Conservation (phyloP, 1,139 yeast genomes). For the Hyphopichia wangnamkhiaoensis region DNA sequence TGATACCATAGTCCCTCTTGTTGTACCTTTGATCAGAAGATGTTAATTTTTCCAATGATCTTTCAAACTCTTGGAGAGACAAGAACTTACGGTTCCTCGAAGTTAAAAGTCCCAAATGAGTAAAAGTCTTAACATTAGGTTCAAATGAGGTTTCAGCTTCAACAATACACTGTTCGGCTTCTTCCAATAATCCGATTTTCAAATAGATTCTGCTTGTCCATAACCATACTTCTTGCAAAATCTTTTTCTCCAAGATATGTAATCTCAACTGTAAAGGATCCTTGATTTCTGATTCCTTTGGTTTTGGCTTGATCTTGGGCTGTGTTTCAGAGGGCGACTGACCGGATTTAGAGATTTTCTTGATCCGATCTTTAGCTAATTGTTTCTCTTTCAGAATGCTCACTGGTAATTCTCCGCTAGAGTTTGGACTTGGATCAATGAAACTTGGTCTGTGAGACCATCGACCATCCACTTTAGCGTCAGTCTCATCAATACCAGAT, state of each 20-base stretch:
- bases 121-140: slow-evolving; percentile 54
- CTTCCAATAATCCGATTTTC: slow-evolving; percentile 54
- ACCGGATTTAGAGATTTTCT: slow-evolving; percentile 16
- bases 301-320: slow-evolving; percentile 5
- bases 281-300: slow-evolving; percentile 7
- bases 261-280: slow-evolving; percentile 6
- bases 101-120: slow-evolving; percentile 55
- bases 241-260: slow-evolving; percentile 24
- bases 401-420: not conserved
- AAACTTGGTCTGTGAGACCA: slow-evolving; percentile 55
- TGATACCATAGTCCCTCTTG: slow-evolving; percentile 48
- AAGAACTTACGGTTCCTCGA: slow-evolving; percentile 39
- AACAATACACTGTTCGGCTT: slow-evolving; percentile 69
- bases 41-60: slow-evolving; percentile 52
- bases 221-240: slow-evolving; percentile 71
- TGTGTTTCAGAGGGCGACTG: slow-evolving; percentile 4
- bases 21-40: slow-evolving; percentile 19
- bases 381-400: slow-evolving; percentile 14
- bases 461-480: slow-evolving; percentile 19
- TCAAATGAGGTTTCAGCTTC: slow-evolving; percentile 64
- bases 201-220: slow-evolving; percentile 70
- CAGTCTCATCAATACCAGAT: slow-evolving; percentile 7
- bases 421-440: slow-evolving; percentile 31
- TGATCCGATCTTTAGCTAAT: slow-evolving; percentile 21
- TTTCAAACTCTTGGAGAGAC: slow-evolving; percentile 69